These are phyloP conservation scores for Tylopilus orsonianus DNA, from an alignment of 1,284 basidiomycete species.

Conservation along the genomic window DNA sequence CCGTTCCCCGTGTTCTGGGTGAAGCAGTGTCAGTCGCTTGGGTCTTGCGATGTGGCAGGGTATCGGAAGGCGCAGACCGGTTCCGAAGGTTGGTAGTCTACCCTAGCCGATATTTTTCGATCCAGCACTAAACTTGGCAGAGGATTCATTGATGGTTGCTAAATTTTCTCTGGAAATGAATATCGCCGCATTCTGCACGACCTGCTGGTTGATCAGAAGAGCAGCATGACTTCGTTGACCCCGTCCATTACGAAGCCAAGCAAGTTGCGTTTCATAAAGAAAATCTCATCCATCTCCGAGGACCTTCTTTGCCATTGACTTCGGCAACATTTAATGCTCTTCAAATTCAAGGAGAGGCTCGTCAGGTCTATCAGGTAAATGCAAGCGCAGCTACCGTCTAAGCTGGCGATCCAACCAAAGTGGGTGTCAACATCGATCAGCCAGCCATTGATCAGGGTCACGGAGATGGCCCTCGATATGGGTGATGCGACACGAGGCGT, in stretches of 20 bases:
- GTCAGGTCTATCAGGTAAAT: neutral
- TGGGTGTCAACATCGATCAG: slow-evolving; percentile 6
- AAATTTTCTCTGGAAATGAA: too few relatives aligned
- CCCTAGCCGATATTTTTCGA: neutral
- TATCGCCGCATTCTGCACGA: neutral
- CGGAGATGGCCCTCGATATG: slow-evolving; percentile 37
- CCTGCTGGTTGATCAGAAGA: neutral
- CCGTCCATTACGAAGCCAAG: neutral
- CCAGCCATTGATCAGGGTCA: neutral
- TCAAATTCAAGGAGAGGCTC: too few relatives aligned
- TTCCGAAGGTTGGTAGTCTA: neutral
- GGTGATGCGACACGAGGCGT: slow-evolving; percentile 32
- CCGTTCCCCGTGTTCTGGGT: neutral
- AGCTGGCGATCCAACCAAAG: neutral
- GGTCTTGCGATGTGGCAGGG: neutral
- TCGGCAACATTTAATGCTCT: neutral
- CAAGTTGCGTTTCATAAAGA: too few relatives aligned
- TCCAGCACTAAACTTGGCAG: too few relatives aligned
- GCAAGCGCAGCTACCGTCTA: too few relatives aligned
- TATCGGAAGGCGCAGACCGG: too few relatives aligned
- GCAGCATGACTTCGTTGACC: too few relatives aligned
- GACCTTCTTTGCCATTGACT: neutral
- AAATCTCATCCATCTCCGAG: neutral
- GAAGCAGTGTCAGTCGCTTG: neutral
- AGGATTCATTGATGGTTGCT: too few relatives aligned